Evolutionary conservation across 805 yeast species (phyloP), one percentile per base, ranked within the genome.

Genomic region (Ogataea zsoltii): DNA sequence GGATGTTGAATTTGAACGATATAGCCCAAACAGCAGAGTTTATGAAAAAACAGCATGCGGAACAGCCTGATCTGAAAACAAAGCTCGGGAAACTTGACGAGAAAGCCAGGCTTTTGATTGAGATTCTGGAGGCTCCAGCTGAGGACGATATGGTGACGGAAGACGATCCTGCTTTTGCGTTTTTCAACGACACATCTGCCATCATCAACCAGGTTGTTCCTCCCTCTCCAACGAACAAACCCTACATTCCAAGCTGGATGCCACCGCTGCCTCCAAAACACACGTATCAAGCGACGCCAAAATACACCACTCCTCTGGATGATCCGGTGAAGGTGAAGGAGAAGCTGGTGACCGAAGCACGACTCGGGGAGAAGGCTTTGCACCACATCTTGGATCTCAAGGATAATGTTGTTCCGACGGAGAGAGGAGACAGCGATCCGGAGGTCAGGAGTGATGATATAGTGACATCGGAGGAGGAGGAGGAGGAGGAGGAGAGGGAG

Each of bases 201-300:
- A 69, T 80, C 3, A 50, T 57, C 3, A 71, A 79, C 2, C 69
- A 74, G 39, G 70, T 87, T 19, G 77, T 84, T 12, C 90, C 83
- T 45, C 67, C 83, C 29, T 62, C 67, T 1, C 67, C 71, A 17
- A 59, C 63, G 21, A 53, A 63, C 30, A 68, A 68, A 38, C 60
- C 62, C 4, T 79, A 79, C 48, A 74, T 88, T 7, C 95, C 95
- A 0, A 60, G 68, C 5, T 90, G 90, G 83, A 68, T 92, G 55
- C 99, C 99, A 0, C 80, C 81, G 11, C 72, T 92, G 23, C 99
- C 99, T 1, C 96, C 98, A 0, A 96, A 89, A 57, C 95, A 91
- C 65, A 92, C 98, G 0, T 92, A 85, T 62, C 82, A 80, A 63
- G 77, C 82, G 45, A 86, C 96, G 0, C 85, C 96, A 0, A 74